Percentiles rank a stretch among this genome's conserved stretches.
These are phyloP conservation scores for Colletotrichum costaricense DNA, from an alignment of 2,329 filamentous ascomycete species.

Conservation along the genomic window DNA sequence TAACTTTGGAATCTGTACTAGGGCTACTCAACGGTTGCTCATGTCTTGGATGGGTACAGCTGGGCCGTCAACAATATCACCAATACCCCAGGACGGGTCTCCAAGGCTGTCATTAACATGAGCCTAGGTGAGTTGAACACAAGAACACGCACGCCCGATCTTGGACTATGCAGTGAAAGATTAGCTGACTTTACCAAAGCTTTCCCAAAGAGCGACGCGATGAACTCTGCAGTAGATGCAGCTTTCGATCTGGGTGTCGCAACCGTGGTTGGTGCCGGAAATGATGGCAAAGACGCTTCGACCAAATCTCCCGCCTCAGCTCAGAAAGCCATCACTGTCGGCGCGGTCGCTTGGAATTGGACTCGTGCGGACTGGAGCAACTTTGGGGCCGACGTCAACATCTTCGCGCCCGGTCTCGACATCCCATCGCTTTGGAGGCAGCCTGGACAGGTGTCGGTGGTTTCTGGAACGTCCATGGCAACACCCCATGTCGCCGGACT, in stretches of 20 bases:
- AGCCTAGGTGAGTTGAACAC: conserved; percentile 51
- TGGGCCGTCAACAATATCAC: conserved; percentile 57
- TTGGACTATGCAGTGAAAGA: too few species aligned
- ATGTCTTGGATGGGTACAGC: conserved; percentile 46
- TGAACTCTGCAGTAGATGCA: conserved; percentile 53
- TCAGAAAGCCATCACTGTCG: conserved; percentile 51
- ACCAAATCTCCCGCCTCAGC: not conserved
- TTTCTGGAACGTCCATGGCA: conserved; percentile 37
- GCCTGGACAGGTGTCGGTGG: not conserved
- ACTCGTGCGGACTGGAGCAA: conserved; percentile 61
- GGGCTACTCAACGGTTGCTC: conserved; percentile 24
- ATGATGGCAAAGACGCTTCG: conserved; percentile 49
- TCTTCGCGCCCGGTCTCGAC: conserved; percentile 61
- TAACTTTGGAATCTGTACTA: conserved; percentile 43
- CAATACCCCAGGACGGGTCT: conserved; percentile 47
- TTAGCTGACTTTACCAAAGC: too few species aligned
- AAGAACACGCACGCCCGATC: too few species aligned
- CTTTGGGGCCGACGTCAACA: conserved; percentile 49
- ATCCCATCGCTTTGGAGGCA: conserved; percentile 58
- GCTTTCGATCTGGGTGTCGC: conserved; percentile 52
- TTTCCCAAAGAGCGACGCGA: conserved; percentile 46
- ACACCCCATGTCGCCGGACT: conserved; percentile 39
- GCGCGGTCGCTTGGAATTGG: conserved; percentile 58
- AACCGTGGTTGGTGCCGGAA: conserved; percentile 66
- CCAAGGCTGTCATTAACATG: conserved; percentile 63